These are phyloP conservation scores for Dioscorea zingiberensis DNA, from an alignment of 106 monocot species.

Conservation along the genomic window DNA sequence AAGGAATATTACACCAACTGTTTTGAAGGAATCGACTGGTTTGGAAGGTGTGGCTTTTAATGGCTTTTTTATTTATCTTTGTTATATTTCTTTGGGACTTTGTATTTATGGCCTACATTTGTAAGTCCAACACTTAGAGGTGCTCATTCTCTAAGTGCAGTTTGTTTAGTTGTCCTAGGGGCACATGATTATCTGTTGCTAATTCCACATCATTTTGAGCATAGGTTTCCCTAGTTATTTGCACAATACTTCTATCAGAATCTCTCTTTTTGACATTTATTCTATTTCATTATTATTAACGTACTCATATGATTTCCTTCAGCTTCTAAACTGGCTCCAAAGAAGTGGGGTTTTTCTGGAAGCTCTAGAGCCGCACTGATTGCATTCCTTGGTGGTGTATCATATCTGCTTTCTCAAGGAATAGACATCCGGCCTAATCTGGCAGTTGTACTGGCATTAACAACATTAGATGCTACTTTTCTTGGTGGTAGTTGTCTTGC, in stretches of 20 bases:
- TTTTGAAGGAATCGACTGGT: constrained; percentile 83
- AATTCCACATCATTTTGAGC: background rate
- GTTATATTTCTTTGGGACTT: background rate
- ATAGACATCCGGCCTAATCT: constrained; percentile 86
- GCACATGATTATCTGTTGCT: background rate
- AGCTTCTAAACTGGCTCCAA: constrained; percentile 87
- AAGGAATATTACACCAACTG: constrained; percentile 80
- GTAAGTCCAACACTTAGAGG: too few species aligned
- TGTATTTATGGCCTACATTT: too few species aligned
- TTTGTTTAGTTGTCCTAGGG: background rate
- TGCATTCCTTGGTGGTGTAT: constrained; percentile 64
- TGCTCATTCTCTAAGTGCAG: too few species aligned
- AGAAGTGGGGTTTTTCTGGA: constrained; percentile 92
- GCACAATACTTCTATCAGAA: too few species aligned
- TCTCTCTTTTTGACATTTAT: too few species aligned
- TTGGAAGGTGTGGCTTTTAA: constrained; percentile 64
- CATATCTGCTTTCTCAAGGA: constrained; percentile 72
- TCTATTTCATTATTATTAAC: too few species aligned
- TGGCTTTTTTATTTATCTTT: background rate
- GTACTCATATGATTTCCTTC: constrained; percentile 4
- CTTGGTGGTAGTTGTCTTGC: constrained; percentile 93
- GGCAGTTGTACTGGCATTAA: constrained; percentile 65
- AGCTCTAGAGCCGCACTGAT: constrained; percentile 44
- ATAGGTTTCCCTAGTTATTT: background rate
- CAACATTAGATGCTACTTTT: constrained; percentile 67